Evolutionary conservation across 441 rosid genomes (phyloP), one percentile per base, ranked within the genome.

Genomic region (Syzygium malaccense): DNA sequence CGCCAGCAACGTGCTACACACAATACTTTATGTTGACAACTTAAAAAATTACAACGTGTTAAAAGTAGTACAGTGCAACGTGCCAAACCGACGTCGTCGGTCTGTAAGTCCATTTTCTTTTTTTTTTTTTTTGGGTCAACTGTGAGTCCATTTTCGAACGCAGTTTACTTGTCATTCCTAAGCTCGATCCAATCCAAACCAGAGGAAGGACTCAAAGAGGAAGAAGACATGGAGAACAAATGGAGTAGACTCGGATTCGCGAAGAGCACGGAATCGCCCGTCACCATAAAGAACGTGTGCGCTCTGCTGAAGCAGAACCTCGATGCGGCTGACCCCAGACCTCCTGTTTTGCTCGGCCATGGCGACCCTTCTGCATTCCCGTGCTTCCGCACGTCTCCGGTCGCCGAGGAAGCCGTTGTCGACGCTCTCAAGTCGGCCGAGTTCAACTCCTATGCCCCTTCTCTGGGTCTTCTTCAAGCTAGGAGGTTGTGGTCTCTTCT

Each of bases 351-450:
- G 60, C 94, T 94, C 4, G 94, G 93, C n/a, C 94, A 92, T 71
- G 96, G 96, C 54, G 95, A 94, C 91, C 96, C 95, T 48, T 93
- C 96, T 9, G 91, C 89, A 14, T 94, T 93, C 86, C 94, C 95
- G 10, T 90, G 94, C 90, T 95, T 92, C 86, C 91, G 93, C 26
- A 92, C 94, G 11, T 55, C 92, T 56, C 62, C 89, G 26, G 87
- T 30, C 12, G 94, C 91, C 2, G 94, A 92, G 88, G 93, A 94
- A 45, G 95, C 95, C 83, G 33, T 94, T 6, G 89, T 91, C 7
- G 94, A 93, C n/a, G 91, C 94, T 55, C 49, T 94, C 32, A 88
- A 90, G 18, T 91, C 95, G 2, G 95, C 91, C 60, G 85, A 91
- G 58, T 93, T 88, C 89, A 95, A 95, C 89, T 88, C 91, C 25